Base-by-base conservation (phyloP, 164 flowering plant genomes). In the Brasenia schreberi region DNA sequence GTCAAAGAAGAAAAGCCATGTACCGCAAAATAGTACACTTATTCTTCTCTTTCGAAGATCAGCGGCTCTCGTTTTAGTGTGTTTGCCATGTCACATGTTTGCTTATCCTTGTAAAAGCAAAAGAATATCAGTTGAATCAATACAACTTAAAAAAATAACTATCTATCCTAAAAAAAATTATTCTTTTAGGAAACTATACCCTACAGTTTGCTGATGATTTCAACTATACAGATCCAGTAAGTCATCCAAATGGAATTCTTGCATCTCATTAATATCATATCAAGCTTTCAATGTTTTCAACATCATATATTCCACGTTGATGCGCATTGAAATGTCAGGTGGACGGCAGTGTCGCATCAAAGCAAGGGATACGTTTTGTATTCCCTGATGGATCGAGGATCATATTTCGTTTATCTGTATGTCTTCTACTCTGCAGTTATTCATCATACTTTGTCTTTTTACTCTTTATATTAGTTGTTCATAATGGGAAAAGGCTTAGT, bases 151-250 rank as follows among this genome's bases (percentile, higher is more conserved):
- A n/a, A n/a, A n/a, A n/a, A n/a, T n/a, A n/a, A n/a, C n/a, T n/a
- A n/a, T n/a, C n/a, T n/a, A n/a, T n/a, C n/a, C n/a, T n/a, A n/a
- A n/a, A n/a, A n/a, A n/a, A n/a, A n/a, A n/a, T 27, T 42, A 64
- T 69, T 62, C 27, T 76, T 43, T 72, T 64, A 95, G 99, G 97
- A 66, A 77, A 64, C 73, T 95, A 95, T 63, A 69, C 39, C 61
- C 96, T 95, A 68, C 82, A 90, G 59, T 86, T 89, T 84, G 96
- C 97, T 1, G 99, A 95, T 76, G 99, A 95, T 76, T 95, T 91
- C 69, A 72, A 74, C 9, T 95, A 89, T 77, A 88, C 89, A 6
- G 99, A 95, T 80, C 99, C 97, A 59, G 99, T 95, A 81, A 85
- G 98, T 79, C 65, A 43, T 18, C 63, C 59, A 60, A 60, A 7